Conservation (phyloP, 1,284 basidiomycete genomes). For the Apiotrichum veenhuisii region DNA sequence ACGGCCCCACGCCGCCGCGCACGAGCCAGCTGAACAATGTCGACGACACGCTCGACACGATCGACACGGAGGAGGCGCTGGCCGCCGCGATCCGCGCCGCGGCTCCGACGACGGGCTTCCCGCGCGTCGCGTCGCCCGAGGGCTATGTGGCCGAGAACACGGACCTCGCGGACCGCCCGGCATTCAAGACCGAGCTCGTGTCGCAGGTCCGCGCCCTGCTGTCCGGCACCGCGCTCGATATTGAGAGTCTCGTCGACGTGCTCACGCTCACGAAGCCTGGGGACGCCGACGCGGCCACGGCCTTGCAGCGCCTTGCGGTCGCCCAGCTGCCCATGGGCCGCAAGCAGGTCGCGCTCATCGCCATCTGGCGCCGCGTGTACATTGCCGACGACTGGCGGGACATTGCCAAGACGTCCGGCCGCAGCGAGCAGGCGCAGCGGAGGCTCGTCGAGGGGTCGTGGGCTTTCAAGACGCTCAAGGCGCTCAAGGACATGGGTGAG, state of each 20-base stretch:
- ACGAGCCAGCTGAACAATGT: conserved; percentile 31
- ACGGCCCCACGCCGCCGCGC: conserved; percentile 26
- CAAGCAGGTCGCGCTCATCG: conserved; percentile 63
- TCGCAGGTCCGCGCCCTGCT: conserved; percentile 14
- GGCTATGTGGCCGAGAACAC: conserved; percentile 19
- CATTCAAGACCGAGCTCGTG: conserved; percentile 20
- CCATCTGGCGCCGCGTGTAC: conserved; percentile 81
- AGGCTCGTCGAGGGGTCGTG: conserved; percentile 26
- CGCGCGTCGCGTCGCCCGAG: conserved; percentile 9
- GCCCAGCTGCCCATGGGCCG: conserved; percentile 63
- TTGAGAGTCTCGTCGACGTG: conserved; percentile 55
- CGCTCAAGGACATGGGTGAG: conserved; percentile 18
- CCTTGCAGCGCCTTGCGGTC: conserved; percentile 51
- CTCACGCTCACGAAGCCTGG: conserved; percentile 52
- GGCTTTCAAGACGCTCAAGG: conserved; percentile 34
- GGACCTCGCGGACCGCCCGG: conserved; percentile 23
- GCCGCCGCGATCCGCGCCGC: conserved; percentile 23
- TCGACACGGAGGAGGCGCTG: conserved; percentile 55
- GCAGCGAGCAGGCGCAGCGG: conserved; percentile 43
- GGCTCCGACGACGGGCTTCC: conserved; percentile 10
- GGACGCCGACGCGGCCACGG: conserved; percentile 50
- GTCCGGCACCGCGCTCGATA: conserved; percentile 35
- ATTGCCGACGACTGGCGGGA: conserved; percentile 65
- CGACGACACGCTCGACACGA: conserved; percentile 55
- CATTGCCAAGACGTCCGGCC: conserved; percentile 38